A percentile compares a stretch with the other conserved stretches of the same genome.
These are phyloP conservation scores for Pseudozyma flocculosa DNA, from an alignment of 1,284 basidiomycete species.

Conservation along the genomic window DNA sequence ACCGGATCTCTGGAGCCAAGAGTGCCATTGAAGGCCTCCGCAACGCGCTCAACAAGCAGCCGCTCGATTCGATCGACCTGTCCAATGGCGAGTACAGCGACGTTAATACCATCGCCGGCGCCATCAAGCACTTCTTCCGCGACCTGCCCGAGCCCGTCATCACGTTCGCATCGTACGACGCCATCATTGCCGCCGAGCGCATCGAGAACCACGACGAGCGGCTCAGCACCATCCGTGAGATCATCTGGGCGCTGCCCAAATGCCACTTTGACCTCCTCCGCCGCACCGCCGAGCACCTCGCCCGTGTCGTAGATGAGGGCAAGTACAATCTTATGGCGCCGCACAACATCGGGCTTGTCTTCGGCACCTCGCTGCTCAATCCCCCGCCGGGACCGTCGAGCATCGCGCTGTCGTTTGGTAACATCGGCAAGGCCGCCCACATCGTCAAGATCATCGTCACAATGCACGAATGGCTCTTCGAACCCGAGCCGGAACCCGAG, in stretches of 20 bases:
- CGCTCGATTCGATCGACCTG: slow-evolving; percentile 41
- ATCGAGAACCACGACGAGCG: slow-evolving; percentile 48
- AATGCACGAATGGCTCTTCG: slow-evolving; percentile 55
- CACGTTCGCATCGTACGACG: slow-evolving; percentile 53
- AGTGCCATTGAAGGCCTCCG: slow-evolving; percentile 46
- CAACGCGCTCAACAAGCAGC: slow-evolving; percentile 33
- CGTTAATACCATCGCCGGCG: slow-evolving; percentile 53
- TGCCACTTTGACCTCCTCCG: slow-evolving; percentile 51
- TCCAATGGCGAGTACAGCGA: slow-evolving; percentile 48
- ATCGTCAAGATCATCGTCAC: slow-evolving; percentile 55
- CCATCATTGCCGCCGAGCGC: slow-evolving; percentile 49
- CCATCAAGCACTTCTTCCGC: slow-evolving; percentile 54
- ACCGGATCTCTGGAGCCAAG: slow-evolving; percentile 55
- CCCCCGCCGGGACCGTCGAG: slow-evolving; percentile 46
- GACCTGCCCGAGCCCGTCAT: slow-evolving; percentile 56
- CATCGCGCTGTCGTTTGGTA: slow-evolving; percentile 43
- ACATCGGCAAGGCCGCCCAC: slow-evolving; percentile 54
- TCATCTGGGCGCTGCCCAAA: slow-evolving; percentile 51
- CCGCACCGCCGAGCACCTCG: slow-evolving; percentile 49
- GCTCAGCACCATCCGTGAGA: slow-evolving; percentile 48
- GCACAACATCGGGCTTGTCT: slow-evolving; percentile 56
- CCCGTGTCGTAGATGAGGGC: slow-evolving; percentile 45
- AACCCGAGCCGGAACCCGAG: slow-evolving; percentile 46
- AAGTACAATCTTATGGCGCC: slow-evolving; percentile 54
- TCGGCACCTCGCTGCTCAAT: slow-evolving; percentile 55